These are phyloP conservation scores for Arthroderma sp. DNA, from an alignment of 2,329 filamentous ascomycete genomes.

Conservation along the genomic window DNA sequence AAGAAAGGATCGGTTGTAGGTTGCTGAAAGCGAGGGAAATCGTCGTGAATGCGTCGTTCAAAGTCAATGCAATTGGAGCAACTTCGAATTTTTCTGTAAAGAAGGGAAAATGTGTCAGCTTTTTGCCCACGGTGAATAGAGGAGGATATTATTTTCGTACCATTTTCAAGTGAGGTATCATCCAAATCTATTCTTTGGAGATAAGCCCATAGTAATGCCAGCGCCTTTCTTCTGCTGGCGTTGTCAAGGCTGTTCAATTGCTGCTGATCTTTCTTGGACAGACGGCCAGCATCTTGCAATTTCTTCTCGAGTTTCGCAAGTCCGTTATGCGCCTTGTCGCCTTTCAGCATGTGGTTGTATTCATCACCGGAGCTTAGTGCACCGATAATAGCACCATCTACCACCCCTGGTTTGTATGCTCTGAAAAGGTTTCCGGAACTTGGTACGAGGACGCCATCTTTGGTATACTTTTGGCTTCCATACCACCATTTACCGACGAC, in stretches of 20 bases:
- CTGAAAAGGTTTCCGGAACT: constrained; percentile 91
- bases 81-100: constrained; percentile 65
- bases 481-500: constrained; percentile 98
- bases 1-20: constrained; percentile 65
- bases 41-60: constrained; percentile 76
- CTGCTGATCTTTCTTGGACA: constrained; percentile 61
- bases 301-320: constrained; percentile 73
- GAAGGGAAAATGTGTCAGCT: constrained; percentile 10
- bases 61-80: constrained; percentile 68
- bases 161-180: constrained; percentile 60
- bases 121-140: neutral
- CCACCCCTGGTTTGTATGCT: constrained; percentile 75
- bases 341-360: constrained; percentile 62
- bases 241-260: constrained; percentile 70
- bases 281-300: constrained; percentile 51
- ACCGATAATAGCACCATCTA: constrained; percentile 64
- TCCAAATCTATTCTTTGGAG: constrained; percentile 76
- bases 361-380: constrained; percentile 79
- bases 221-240: constrained; percentile 66
- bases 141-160: constrained; percentile 15
- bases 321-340: constrained; percentile 65
- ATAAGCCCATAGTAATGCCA: constrained; percentile 90
- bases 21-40: constrained; percentile 81
- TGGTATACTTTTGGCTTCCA: constrained; percentile 81
- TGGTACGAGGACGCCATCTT: constrained; percentile 83